A percentile compares a stretch with the other conserved stretches of the same genome.
phyloP scores from a whole-genome alignment of 2,329 filamentous ascomycete genomes.

The Lachnellula hyalina region DNA sequence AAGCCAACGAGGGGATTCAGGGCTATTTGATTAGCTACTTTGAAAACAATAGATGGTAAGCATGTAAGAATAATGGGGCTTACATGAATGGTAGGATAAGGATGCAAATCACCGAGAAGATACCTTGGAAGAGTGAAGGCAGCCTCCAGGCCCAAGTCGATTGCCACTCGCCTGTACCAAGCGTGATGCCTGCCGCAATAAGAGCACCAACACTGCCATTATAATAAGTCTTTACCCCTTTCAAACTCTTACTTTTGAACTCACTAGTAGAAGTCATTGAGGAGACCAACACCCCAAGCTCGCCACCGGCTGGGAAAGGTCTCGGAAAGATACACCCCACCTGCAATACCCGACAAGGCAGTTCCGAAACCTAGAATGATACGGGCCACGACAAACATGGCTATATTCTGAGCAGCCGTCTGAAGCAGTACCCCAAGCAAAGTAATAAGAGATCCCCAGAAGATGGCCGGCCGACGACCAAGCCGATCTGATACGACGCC shows the following conservation, averaged over 20 bases:
- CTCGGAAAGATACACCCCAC: slow-evolving; percentile 45
- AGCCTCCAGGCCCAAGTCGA: slow-evolving; percentile 35
- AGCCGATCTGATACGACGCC: slow-evolving; percentile 35
- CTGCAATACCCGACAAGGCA: slow-evolving; percentile 32
- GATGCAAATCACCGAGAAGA: slow-evolving; percentile 23
- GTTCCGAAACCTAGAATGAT: slow-evolving; percentile 20
- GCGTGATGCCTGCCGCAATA: slow-evolving; percentile 34
- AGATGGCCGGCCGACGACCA: slow-evolving; percentile 30
- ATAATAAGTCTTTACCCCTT: neutral
- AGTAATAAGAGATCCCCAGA: slow-evolving; percentile 22
- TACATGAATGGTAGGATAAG: slow-evolving; percentile 20
- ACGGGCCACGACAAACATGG: slow-evolving; percentile 24
- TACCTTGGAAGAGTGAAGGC: slow-evolving; percentile 29
- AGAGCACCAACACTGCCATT: slow-evolving; percentile 29
- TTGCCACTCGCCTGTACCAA: slow-evolving; percentile 32
- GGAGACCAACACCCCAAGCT: slow-evolving; percentile 39
- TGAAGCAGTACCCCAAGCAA: slow-evolving; percentile 24
- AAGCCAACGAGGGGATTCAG: slow-evolving; percentile 25
- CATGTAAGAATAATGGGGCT: slow-evolving; percentile 8
- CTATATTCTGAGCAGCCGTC: slow-evolving; percentile 20
- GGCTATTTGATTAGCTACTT: slow-evolving; percentile 33
- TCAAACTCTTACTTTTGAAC: neutral
- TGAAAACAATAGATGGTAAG: neutral
- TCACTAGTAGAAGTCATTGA: slow-evolving; percentile 35
- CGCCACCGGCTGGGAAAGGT: slow-evolving; percentile 41